Percentiles rank a stretch among this genome's conserved stretches.
These are phyloP conservation scores for Trichoderma oligosporum DNA, from an alignment of 2,329 filamentous ascomycete species.

Conservation along the genomic window DNA sequence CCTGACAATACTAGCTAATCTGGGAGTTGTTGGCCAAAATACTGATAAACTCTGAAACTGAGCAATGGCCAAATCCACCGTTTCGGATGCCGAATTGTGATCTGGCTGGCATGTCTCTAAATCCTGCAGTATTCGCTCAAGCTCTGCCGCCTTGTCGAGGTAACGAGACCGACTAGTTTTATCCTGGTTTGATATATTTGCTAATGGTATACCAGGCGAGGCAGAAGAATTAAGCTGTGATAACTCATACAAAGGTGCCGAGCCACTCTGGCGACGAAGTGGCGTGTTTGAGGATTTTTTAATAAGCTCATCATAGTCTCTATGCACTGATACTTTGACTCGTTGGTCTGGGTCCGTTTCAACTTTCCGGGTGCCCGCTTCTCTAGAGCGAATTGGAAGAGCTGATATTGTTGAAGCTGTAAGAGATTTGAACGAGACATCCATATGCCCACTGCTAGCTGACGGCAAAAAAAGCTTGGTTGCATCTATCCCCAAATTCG, in stretches of 20 bases:
- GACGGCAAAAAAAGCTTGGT: neutral
- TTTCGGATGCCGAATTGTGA: neutral
- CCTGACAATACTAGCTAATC: conserved; percentile 16
- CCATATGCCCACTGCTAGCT: neutral
- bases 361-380: neutral
- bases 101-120: conserved; percentile 1
- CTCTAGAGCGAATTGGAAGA: neutral
- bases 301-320: neutral
- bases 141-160: conserved; percentile 9
- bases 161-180: neutral
- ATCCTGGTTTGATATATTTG: neutral
- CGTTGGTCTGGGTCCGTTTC: too few relatives aligned
- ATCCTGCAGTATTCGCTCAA: conserved; percentile 19
- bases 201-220: neutral
- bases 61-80: conserved; percentile 18
- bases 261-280: too few relatives aligned
- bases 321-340: conserved; percentile 3
- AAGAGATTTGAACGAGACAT: neutral
- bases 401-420: neutral
- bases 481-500: neutral
- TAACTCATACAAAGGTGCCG: neutral
- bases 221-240: neutral
- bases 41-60: conserved; percentile 23
- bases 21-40: conserved; percentile 19
- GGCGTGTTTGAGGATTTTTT: neutral